These are phyloP conservation scores for Sordariomycetes sp. DNA, from an alignment of 2,329 filamentous ascomycete species.

Conservation along the genomic window DNA sequence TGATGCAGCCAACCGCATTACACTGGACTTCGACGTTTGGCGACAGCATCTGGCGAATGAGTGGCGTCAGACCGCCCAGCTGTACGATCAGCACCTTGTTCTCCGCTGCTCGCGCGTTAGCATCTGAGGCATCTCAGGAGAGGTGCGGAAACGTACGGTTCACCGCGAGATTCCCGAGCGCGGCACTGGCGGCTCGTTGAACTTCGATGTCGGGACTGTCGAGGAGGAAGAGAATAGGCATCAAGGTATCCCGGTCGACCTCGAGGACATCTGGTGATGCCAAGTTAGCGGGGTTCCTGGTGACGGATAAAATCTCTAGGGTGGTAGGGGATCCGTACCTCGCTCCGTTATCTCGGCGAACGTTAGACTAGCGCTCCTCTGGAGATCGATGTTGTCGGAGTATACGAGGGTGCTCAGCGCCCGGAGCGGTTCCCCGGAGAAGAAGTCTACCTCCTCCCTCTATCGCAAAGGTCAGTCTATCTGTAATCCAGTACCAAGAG, in stretches of 20 bases:
- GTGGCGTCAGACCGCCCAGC: conserved; percentile 76
- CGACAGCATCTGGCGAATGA: conserved; percentile 98
- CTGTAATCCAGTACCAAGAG: not conserved
- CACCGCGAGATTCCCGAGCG: conserved; percentile 89
- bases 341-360: conserved; percentile 98
- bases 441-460: conserved; percentile 97
- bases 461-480: conserved; percentile 28
- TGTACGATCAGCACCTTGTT: conserved; percentile 97
- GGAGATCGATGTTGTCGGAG: conserved; percentile 96
- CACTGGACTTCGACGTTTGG: conserved; percentile 97
- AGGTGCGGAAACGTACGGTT: conserved; percentile 58
- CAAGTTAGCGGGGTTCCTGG: not conserved
- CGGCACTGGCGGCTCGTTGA: conserved; percentile 90
- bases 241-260: conserved; percentile 88
- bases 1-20: conserved; percentile 98
- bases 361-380: conserved; percentile 92
- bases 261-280: conserved; percentile 72
- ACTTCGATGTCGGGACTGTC: conserved; percentile 96
- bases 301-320: conserved; percentile 2
- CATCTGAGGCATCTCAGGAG: conserved; percentile 1
- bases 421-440: conserved; percentile 86
- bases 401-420: conserved; percentile 94
- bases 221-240: conserved; percentile 89
- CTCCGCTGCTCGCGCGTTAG: conserved; percentile 50
- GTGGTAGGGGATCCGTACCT: conserved; percentile 60